Base-by-base conservation (phyloP, 805 yeast genomes). In the Ogataea nakhonphanomensis region DNA sequence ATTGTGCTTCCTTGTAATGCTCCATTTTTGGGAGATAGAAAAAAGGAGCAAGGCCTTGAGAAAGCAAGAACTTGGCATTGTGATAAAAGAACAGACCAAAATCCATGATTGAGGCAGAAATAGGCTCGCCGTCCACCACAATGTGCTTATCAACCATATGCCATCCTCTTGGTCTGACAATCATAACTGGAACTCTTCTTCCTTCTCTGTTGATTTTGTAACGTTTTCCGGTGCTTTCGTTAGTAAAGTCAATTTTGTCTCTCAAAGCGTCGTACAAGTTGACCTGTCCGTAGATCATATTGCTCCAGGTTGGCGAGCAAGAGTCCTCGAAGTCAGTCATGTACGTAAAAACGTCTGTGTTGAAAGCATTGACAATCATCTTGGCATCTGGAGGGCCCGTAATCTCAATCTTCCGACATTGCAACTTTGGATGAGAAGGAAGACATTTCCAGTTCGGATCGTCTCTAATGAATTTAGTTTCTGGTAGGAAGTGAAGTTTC, bases 121-220 rank as follows among this genome's bases (percentile, higher is more conserved):
- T 78, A 37, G 90, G 88, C 62, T 81, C 86, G 43, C 81, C 84
- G 58, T 82, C 90, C 43, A 84, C 76, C 36, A 71, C 55, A 34
- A 84, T 69, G 57, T 84, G 95, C 60, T 74, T 73, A 59, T 84
- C 95, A 25, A 70, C 79, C 76, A 84, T 73, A 62, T 84, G 95
- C 90, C 91, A 84, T 36, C 95, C 93, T 69, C 95, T 76, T 58
- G 95, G 95, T 69, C 95, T 77, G 41, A 84, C 89, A 60, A 84
- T 81, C 60, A 84, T 66, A 31, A 89, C 84, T 46, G 91, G 91
- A 37, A 81, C 70, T 57, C 80, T 80, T 59, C 73, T 71, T 40
- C 71, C 74, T 41, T 69, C 69, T 45, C 67, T 68, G 35, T 65
- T 56, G 37, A 69, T 64, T 47, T 59, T 59, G 50, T 69, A 69